Base-by-base conservation (phyloP, 495 filamentous ascomycete species). In the Aspergillus diversus region DNA sequence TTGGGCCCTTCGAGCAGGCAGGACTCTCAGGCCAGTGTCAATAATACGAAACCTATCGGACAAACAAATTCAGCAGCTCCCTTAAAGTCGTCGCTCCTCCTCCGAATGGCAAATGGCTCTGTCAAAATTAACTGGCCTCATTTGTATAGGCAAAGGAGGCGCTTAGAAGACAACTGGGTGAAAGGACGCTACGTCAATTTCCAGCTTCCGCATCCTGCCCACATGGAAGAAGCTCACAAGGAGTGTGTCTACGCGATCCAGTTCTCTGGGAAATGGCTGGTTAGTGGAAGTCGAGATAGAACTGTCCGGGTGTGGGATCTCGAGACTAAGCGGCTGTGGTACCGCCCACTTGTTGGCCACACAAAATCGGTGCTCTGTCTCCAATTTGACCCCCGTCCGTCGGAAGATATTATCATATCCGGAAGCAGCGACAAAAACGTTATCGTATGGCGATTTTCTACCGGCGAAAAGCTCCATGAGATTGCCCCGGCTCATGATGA, bases 161-260 rank as follows among this genome's bases (percentile, higher is more conserved):
- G 88, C 32, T 80, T 99, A 27, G 95, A 99, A 73, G 87, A 89
- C 6, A 98, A 98, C 74, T 99, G 95, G 95, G 84, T 90, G 47
- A 84, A 87, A 34, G 93, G 90, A 27, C 87, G 86, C 39, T 97
- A 81, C 70, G 86, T 82, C 6, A 96, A 91, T 64, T 98, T 98
- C 72, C 91, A 93, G 73, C 82, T 99, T 7, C 95, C 95, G 4
- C 91, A 96, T 62, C 92, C 91, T 0, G 81, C 89, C 39, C 81
- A 93, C 67, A 84, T 86, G 33, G 86, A 92, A 32, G 95, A 98
- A 69, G 91, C 90, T 4, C 95, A 99, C 67, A 80, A 76, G 9
- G 95, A 99, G 69, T 98, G 94, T 72, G 93, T 99, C 42, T 99
- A 99, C 77, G 93, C 91, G 7, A 89, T 99, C 34, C 93, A 98